Conservation (phyloP, 164 flowering plant species). For the Kalanchoe fedtschenkoi region DNA sequence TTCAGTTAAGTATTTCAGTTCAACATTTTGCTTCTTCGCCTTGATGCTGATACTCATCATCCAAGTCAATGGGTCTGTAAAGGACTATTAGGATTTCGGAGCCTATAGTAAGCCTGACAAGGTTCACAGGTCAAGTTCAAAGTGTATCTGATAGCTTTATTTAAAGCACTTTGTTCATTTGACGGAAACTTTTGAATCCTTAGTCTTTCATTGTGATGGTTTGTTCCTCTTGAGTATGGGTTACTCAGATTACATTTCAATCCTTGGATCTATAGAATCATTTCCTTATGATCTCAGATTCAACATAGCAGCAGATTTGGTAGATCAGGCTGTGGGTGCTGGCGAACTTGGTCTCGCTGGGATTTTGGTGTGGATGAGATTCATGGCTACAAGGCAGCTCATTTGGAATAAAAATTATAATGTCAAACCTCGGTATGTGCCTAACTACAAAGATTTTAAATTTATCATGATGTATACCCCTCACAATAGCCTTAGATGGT, state of each 20-base stretch:
- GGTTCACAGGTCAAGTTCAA: too few relatives aligned
- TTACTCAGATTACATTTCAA: neutral
- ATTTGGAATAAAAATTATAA: constrained; percentile 98
- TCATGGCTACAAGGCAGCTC: constrained; percentile 96
- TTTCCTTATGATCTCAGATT: constrained; percentile 41
- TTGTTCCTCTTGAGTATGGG: too few relatives aligned
- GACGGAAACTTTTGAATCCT: too few relatives aligned
- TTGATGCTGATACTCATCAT: too few relatives aligned
- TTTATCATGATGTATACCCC: neutral
- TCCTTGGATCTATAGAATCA: neutral
- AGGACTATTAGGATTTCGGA: too few relatives aligned
- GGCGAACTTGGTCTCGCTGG: constrained; percentile 91
- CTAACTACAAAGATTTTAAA: neutral
- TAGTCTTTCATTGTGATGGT: too few relatives aligned
- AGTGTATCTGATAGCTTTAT: too few relatives aligned
- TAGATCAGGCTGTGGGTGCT: constrained; percentile 55
- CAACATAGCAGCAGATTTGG: constrained; percentile 88
- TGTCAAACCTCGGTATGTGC: constrained; percentile 86
- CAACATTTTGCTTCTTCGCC: too few relatives aligned
- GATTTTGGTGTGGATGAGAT: constrained; percentile 97
- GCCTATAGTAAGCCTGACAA: too few relatives aligned
- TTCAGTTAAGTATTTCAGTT: too few relatives aligned
- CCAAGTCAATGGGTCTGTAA: too few relatives aligned
- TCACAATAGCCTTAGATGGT: neutral
- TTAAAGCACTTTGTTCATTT: too few relatives aligned